Evolutionary conservation across 345 rosid species (phyloP).

Genomic region (Camelina neglecta): DNA sequence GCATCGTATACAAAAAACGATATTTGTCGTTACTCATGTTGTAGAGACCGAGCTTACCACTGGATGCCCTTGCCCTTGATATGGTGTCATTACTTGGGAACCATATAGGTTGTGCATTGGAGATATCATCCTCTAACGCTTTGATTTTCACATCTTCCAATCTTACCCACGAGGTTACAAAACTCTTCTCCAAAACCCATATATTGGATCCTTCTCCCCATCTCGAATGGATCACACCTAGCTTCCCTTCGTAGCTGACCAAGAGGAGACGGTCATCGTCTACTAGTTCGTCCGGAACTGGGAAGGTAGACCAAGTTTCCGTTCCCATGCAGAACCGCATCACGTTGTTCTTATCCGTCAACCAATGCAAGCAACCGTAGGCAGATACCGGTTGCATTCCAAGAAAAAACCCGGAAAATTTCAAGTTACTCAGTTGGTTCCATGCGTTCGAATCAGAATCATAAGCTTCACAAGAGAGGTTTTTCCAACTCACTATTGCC

Average conservation of each 20-base stretch:
- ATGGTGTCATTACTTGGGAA: background rate
- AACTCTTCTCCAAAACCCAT: too few species aligned
- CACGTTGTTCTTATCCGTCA: conserved; percentile 5
- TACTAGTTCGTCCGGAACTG: background rate
- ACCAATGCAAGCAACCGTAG: conserved; percentile 34
- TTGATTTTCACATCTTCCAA: too few species aligned
- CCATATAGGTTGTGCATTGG: too few species aligned
- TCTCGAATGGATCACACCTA: too few species aligned
- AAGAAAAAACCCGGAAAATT: background rate
- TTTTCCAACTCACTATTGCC: too few species aligned
- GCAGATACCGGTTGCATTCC: background rate
- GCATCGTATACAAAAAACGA: too few species aligned
- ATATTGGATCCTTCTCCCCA: too few species aligned
- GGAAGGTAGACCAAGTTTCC: conserved; percentile 36
- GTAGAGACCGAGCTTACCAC: background rate
- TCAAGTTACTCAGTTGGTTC: conserved; percentile 16
- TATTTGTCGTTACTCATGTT: background rate
- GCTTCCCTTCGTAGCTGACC: too few species aligned
- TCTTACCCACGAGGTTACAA: too few species aligned
- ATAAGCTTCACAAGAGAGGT: conserved; percentile 20
- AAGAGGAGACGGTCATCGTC: background rate
- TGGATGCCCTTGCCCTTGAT: background rate
- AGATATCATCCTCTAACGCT: too few species aligned
- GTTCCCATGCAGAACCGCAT: conserved; percentile 35
- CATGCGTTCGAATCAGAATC: conserved; percentile 22